phyloP scores from a whole-genome alignment of 495 filamentous ascomycete genomes.

The Rhizodiscina lignyota region DNA sequence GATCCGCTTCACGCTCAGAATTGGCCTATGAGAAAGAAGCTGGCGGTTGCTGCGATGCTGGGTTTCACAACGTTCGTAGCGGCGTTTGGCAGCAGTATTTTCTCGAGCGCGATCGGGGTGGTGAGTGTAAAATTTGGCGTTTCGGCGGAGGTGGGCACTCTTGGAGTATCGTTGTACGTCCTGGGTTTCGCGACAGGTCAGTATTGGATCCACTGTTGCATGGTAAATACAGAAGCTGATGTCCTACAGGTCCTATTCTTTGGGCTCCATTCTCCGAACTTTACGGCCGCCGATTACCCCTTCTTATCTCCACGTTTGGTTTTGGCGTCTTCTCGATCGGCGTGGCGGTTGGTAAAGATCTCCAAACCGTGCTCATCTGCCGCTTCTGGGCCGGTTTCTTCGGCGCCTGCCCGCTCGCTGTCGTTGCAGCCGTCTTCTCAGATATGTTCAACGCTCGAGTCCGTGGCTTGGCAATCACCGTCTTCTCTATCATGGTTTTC shows the following conservation, averaged over 20 bases:
- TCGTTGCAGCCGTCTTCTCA: constrained; percentile 76
- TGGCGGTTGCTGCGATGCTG: constrained; percentile 53
- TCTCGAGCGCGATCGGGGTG: constrained; percentile 41
- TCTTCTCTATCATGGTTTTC: constrained; percentile 77
- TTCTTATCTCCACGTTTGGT: constrained; percentile 59
- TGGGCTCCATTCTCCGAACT: constrained; percentile 65
- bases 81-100: constrained; percentile 56
- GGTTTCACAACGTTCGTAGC: constrained; percentile 62
- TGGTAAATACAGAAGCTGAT: too few species aligned
- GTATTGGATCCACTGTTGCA: too few species aligned
- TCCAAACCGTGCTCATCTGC: constrained; percentile 67
- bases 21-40: constrained; percentile 49
- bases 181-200: constrained; percentile 53
- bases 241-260: constrained; percentile 39
- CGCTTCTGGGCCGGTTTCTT: constrained; percentile 69
- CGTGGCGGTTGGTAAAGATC: constrained; percentile 56
- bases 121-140: constrained; percentile 37
- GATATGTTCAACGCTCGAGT: constrained; percentile 74
- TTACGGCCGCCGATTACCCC: constrained; percentile 52
- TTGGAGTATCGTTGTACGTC: constrained; percentile 56
- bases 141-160: constrained; percentile 38
- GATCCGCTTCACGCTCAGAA: constrained; percentile 38
- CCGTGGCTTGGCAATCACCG: constrained; percentile 62
- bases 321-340: constrained; percentile 62
- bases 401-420: constrained; percentile 61